Conservation (phyloP, 495 filamentous ascomycete genomes). For the Aeminium ludgeri region DNA sequence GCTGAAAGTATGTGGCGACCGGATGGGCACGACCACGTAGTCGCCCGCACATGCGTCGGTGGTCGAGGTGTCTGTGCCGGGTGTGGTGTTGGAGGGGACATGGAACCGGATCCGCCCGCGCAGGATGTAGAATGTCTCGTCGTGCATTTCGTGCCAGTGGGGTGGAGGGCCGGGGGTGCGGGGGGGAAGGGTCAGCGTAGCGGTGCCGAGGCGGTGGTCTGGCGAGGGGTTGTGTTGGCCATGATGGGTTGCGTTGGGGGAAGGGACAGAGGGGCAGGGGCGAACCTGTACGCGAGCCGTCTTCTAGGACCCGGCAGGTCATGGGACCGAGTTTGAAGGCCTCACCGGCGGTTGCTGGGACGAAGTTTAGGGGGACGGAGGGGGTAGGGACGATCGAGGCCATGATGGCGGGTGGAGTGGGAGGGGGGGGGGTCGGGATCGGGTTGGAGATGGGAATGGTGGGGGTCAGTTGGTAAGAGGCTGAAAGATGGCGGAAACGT, state of each 20-base stretch:
- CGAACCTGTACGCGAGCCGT: conserved; percentile 26
- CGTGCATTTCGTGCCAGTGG: conserved; percentile 36
- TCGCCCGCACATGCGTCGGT: conserved; percentile 33
- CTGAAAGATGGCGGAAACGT: no score
- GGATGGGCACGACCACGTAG: conserved; percentile 34
- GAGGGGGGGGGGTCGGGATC: not conserved
- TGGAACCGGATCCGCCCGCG: conserved; percentile 31
- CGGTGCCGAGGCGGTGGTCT: conserved; percentile 34
- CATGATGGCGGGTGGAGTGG: conserved; percentile 1
- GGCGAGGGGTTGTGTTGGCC: not conserved
- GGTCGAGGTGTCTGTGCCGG: conserved; percentile 16
- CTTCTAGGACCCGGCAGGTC: conserved; percentile 32
- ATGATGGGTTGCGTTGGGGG: not conserved
- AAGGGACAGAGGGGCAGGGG: no score
- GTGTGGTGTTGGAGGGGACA: conserved; percentile 22
- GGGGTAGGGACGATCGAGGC: conserved; percentile 18
- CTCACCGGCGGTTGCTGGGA: conserved; percentile 25
- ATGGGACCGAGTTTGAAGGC: conserved; percentile 24
- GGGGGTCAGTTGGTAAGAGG: no score
- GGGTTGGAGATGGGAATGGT: no score
- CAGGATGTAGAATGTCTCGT: conserved; percentile 38
- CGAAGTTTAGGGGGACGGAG: conserved; percentile 24
- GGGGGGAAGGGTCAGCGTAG: conserved; percentile 32
- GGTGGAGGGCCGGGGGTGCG: conserved; percentile 30
- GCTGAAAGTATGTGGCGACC: conserved; percentile 37